A percentile compares a stretch with the other conserved stretches of the same genome.
Conservation (phyloP, 805 yeast genomes). For the Lipomyces starkeyi region DNA sequence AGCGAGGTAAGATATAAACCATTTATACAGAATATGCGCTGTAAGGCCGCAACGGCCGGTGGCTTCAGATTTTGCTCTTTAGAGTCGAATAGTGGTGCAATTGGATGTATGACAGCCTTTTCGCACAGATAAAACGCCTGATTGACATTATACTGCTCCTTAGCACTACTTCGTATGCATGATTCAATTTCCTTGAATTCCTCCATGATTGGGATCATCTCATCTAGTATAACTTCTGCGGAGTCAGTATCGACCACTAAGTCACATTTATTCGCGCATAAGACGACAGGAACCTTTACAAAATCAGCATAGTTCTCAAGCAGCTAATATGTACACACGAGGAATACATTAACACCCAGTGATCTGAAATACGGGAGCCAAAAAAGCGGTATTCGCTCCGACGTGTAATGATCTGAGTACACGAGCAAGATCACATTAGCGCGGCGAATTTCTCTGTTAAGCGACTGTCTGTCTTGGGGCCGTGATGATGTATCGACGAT, state of each 20-base stretch:
- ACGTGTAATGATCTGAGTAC: constrained; percentile 91
- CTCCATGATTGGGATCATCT: constrained; percentile 80
- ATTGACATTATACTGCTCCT: constrained; percentile 79
- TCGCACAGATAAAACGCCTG: constrained; percentile 94
- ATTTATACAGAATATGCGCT: constrained; percentile 64
- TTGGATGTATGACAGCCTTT: constrained; percentile 89
- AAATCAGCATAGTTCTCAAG: neutral
- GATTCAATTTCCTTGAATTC: constrained; percentile 95
- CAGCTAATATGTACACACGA: neutral
- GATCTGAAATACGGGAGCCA: constrained; percentile 96
- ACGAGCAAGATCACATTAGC: constrained; percentile 96
- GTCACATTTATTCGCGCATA: constrained; percentile 85
- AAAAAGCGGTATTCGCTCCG: constrained; percentile 85
- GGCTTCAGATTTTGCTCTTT: constrained; percentile 84
- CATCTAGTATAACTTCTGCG: constrained; percentile 65
- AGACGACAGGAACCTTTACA: constrained; percentile 73
- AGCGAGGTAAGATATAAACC: neutral
- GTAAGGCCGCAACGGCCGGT: constrained; percentile 73
- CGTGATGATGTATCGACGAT: constrained; percentile 74
- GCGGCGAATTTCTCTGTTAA: constrained; percentile 75
- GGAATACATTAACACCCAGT: constrained; percentile 73
- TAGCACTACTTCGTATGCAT: constrained; percentile 87
- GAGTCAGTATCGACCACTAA: constrained; percentile 51
- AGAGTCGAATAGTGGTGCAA: constrained; percentile 92
- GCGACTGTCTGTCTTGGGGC: constrained; percentile 60